A percentile compares a stretch with the other conserved stretches of the same genome.
These are phyloP conservation scores for Thalassiosira livingstoniorum DNA, from an alignment of 352 stramenopile species.

Conservation along the genomic window DNA sequence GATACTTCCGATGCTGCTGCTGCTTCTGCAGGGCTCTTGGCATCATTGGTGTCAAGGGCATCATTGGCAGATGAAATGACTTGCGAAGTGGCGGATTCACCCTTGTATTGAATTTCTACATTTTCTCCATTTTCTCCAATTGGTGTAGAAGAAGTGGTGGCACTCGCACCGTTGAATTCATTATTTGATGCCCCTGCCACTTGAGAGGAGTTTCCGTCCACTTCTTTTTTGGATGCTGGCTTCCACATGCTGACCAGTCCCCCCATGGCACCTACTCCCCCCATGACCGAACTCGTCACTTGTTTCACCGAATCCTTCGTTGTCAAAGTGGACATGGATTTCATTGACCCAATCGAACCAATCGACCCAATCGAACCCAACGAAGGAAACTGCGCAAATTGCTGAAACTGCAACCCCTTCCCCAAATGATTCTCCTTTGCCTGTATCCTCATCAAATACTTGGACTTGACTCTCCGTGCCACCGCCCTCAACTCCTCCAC, in stretches of 20 bases:
- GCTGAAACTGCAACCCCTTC: slow-evolving; percentile 22
- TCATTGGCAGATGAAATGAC: neutral
- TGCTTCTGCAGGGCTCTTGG: slow-evolving; percentile 16
- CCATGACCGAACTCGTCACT: slow-evolving; percentile 42
- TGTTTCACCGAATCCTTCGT: slow-evolving; percentile 53
- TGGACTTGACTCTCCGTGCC: slow-evolving; percentile 60
- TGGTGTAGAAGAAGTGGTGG: neutral
- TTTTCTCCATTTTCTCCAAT: neutral
- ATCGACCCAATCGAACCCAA: neutral
- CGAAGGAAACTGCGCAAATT: too few species aligned
- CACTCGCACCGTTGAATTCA: neutral
- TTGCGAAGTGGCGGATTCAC: neutral
- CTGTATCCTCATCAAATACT: slow-evolving; percentile 67
- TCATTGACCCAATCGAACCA: neutral
- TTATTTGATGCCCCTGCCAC: neutral
- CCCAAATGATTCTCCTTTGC: slow-evolving; percentile 61
- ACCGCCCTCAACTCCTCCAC: slow-evolving; percentile 77
- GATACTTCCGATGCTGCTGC: slow-evolving; percentile 8
- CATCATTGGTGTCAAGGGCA: neutral
- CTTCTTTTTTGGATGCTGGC: neutral
- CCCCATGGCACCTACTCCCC: slow-evolving; percentile 38
- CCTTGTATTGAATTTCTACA: slow-evolving; percentile 12
- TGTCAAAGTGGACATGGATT: neutral
- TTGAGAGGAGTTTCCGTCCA: neutral
- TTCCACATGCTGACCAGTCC: slow-evolving; percentile 36